These are phyloP conservation scores for Penicillium angulare DNA, from an alignment of 495 filamentous ascomycete species.

Conservation along the genomic window DNA sequence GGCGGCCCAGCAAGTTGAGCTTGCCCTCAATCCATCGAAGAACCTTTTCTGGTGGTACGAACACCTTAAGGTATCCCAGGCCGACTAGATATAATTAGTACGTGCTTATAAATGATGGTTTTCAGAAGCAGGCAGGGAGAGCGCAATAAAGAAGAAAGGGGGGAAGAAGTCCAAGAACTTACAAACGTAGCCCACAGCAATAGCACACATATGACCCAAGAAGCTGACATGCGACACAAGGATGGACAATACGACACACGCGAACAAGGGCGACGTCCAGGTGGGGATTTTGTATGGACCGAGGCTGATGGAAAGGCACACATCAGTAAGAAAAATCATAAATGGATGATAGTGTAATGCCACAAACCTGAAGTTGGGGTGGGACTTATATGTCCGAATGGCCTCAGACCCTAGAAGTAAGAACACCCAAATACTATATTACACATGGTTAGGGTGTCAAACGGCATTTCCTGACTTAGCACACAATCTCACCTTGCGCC, in stretches of 20 bases:
- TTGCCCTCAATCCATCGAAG: slow-evolving; percentile 82
- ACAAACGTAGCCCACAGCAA: slow-evolving; percentile 84
- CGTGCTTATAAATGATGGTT: not conserved
- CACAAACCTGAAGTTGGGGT: slow-evolving; percentile 67
- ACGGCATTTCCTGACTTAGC: too few species aligned
- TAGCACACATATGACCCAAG: slow-evolving; percentile 80
- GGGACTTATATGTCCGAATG: slow-evolving; percentile 71
- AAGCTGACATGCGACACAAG: slow-evolving; percentile 79
- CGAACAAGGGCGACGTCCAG: slow-evolving; percentile 80
- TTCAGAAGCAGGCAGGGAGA: too few species aligned
- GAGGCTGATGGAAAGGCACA: slow-evolving; percentile 15
- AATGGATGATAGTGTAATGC: not conserved
- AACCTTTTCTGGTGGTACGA: slow-evolving; percentile 78
- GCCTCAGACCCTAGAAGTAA: slow-evolving; percentile 80
- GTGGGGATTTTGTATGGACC: slow-evolving; percentile 79
- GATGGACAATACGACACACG: slow-evolving; percentile 67
- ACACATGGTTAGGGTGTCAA: not conserved
- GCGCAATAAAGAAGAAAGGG: too few species aligned
- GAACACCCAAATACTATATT: slow-evolving; percentile 80
- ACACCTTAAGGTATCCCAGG: slow-evolving; percentile 77
- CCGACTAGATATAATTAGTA: slow-evolving; percentile 55
- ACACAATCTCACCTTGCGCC: slow-evolving; percentile 68
- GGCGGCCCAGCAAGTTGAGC: slow-evolving; percentile 72
- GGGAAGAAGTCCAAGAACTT: too few species aligned
- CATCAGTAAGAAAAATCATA: not conserved